A percentile compares a stretch with the other conserved stretches of the same genome.
phyloP scores from a whole-genome alignment of 768 basidiomycete genomes.

The Amanita brunnescens region DNA sequence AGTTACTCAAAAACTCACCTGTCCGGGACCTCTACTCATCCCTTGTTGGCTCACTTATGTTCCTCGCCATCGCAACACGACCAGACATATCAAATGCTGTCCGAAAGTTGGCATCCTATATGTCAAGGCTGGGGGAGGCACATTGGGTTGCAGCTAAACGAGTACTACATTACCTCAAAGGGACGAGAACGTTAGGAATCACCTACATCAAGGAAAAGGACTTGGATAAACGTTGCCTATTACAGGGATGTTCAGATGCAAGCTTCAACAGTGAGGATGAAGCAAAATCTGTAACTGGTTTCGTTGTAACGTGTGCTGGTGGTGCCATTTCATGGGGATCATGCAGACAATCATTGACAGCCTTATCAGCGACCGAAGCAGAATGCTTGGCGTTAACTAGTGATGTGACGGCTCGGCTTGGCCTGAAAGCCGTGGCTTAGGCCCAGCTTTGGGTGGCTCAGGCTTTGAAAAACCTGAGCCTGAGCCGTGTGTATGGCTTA shows the following conservation, averaged over 20 bases:
- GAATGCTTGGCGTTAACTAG: background rate
- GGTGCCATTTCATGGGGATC: slow-evolving; percentile 16
- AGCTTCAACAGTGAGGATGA: slow-evolving; percentile 17
- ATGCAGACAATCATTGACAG: background rate
- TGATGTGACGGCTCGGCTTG: background rate
- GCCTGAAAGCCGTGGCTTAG: background rate
- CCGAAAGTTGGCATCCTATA: background rate
- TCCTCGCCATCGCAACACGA: slow-evolving; percentile 13
- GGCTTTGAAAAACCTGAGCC: background rate
- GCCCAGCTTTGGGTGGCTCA: background rate
- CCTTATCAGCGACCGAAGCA: background rate
- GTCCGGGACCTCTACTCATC: too few species aligned
- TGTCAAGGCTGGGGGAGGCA: background rate
- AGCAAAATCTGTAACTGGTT: slow-evolving; percentile 18
- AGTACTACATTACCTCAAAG: background rate
- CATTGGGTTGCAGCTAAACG: background rate
- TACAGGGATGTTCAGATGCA: slow-evolving; percentile 13
- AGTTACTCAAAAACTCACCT: background rate
- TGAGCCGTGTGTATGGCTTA: background rate
- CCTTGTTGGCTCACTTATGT: slow-evolving; percentile 5
- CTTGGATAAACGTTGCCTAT: background rate
- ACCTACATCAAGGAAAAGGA: background rate
- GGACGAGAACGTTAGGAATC: background rate
- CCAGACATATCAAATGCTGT: slow-evolving; percentile 12
- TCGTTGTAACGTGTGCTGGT: slow-evolving; percentile 15